These are phyloP conservation scores for Eucalyptus marginata DNA, from an alignment of 345 rosid species.

Conservation along the genomic window DNA sequence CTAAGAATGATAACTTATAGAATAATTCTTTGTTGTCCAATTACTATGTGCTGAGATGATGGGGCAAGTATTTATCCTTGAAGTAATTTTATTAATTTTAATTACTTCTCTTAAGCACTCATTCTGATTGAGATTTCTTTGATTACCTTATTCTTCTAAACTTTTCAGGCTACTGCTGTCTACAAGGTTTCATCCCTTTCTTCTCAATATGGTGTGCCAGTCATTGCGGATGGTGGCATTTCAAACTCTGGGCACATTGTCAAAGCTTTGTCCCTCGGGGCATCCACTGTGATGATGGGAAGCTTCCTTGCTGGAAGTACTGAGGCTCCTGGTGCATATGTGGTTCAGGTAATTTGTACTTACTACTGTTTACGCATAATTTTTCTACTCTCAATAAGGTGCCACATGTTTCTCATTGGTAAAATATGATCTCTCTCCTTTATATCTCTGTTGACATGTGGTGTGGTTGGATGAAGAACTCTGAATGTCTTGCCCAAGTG, in stretches of 20 bases:
- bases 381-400: not conserved
- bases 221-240: slow-evolving; percentile 96
- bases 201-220: slow-evolving; percentile 62
- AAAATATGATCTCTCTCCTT: not conserved
- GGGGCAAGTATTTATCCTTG: not conserved
- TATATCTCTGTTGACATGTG: not conserved
- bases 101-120: not conserved
- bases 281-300: slow-evolving; percentile 98
- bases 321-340: slow-evolving; percentile 80
- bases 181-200: slow-evolving; percentile 84
- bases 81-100: not conserved
- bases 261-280: slow-evolving; percentile 79
- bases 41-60: not conserved
- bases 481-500: not conserved
- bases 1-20: not conserved
- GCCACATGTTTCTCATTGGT: not conserved
- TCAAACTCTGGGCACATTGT: slow-evolving; percentile 95
- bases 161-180: slow-evolving; percentile 82
- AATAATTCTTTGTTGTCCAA: not conserved
- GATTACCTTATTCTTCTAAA: not conserved
- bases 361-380: not conserved
- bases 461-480: not conserved
- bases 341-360: slow-evolving; percentile 27
- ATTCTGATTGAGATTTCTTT: not conserved
- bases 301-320: slow-evolving; percentile 88